Percentiles rank a stretch among this genome's conserved stretches.
These are phyloP conservation scores for Entonaema liquescens DNA, from an alignment of 495 filamentous ascomycete genomes.

Conservation along the genomic window DNA sequence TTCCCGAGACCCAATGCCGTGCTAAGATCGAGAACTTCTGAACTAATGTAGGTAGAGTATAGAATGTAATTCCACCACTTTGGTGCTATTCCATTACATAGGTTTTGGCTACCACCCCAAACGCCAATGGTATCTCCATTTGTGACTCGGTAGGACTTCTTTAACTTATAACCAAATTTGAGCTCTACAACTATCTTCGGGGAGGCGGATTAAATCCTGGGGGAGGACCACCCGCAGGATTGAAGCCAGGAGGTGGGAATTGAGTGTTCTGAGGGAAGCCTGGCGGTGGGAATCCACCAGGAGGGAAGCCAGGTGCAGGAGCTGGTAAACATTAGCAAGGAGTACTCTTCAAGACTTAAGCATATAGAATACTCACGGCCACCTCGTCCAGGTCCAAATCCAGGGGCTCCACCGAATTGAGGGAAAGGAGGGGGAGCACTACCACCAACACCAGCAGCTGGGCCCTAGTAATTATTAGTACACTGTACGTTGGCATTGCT, in stretches of 20 bases:
- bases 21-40: constrained; percentile 25
- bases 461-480: constrained; percentile 65
- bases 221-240: constrained; percentile 59
- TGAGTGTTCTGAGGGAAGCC: constrained; percentile 61
- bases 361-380: constrained; percentile 65
- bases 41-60: constrained; percentile 37
- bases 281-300: constrained; percentile 60
- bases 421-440: constrained; percentile 75
- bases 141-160: constrained; percentile 27
- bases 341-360: constrained; percentile 1
- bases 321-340: constrained; percentile 47
- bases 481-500: constrained; percentile 29
- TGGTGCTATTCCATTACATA: constrained; percentile 34
- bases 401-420: constrained; percentile 68
- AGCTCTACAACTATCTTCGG: constrained; percentile 64
- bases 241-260: constrained; percentile 79
- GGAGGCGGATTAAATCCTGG: constrained; percentile 75
- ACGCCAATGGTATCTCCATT: constrained; percentile 46
- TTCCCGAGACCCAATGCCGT: constrained; percentile 17
- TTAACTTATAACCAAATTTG: constrained; percentile 28
- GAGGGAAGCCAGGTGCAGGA: constrained; percentile 72
- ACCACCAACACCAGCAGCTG: constrained; percentile 88
- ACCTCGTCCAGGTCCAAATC: constrained; percentile 76
- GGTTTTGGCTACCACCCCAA: constrained; percentile 43
- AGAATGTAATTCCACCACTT: constrained; percentile 27